Conservation (phyloP, 2,329 filamentous ascomycete species). For the Thelonectria blattea region DNA sequence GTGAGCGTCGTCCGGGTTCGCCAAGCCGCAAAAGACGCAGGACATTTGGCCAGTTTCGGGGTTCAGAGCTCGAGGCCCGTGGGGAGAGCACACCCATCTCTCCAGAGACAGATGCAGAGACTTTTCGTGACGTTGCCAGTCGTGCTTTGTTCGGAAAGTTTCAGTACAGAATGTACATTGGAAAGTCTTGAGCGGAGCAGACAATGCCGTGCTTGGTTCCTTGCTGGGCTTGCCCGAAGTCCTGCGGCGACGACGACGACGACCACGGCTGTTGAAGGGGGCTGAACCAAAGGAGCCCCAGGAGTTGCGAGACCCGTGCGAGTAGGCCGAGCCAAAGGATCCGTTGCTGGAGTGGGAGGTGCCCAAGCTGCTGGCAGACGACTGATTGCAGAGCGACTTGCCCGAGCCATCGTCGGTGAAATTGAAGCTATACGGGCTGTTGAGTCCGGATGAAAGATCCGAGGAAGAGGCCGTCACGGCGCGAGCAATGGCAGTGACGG, state of each 20-base stretch:
- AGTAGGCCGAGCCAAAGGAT: conserved; percentile 65
- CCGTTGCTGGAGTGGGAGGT: conserved; percentile 66
- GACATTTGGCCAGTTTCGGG: conserved; percentile 62
- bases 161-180: conserved; percentile 75
- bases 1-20: conserved; percentile 61
- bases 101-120: conserved; percentile 69
- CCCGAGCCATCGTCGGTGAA: conserved; percentile 67
- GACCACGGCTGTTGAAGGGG: conserved; percentile 50
- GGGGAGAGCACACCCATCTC: conserved; percentile 68
- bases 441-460: conserved; percentile 58
- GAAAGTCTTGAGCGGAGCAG: conserved; percentile 60
- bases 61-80: conserved; percentile 61
- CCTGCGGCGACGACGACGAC: conserved; percentile 56
- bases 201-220: conserved; percentile 43
- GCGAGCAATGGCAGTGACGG: conserved; percentile 63
- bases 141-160: conserved; percentile 71
- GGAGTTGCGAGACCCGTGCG: conserved; percentile 63
- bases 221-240: conserved; percentile 46
- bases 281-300: conserved; percentile 57
- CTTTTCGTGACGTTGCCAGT: conserved; percentile 75
- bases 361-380: conserved; percentile 65
- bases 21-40: conserved; percentile 66
- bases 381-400: conserved; percentile 63
- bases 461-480: conserved; percentile 62
- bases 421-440: conserved; percentile 63